Percentiles rank a stretch among this genome's conserved stretches.
Evolutionary conservation across 345 rosid genomes (phyloP).

Genomic region (Mallotus nudiflorus): DNA sequence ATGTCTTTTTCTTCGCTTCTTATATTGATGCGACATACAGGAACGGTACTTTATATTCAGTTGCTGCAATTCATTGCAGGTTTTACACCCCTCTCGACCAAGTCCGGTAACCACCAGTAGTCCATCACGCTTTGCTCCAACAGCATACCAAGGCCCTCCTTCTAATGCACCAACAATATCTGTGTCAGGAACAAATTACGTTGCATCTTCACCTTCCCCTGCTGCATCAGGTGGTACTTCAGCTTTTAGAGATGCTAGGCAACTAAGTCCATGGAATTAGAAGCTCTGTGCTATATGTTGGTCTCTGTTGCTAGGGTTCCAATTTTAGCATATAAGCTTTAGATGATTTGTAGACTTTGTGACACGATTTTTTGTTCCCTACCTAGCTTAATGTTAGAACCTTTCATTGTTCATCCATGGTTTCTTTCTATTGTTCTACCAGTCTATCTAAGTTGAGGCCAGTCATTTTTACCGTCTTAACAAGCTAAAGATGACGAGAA

Average conservation of each 20-base stretch:
- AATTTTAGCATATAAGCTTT: neutral
- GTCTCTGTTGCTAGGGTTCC: neutral
- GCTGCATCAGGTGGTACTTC: conserved; percentile 94
- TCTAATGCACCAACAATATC: conserved; percentile 55
- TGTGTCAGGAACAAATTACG: conserved; percentile 75
- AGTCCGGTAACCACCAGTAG: conserved; percentile 49
- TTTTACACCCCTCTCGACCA: conserved; percentile 54
- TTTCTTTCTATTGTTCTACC: neutral
- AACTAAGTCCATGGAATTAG: conserved; percentile 85
- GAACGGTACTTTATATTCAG: too few species aligned
- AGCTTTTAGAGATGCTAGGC: conserved; percentile 67
- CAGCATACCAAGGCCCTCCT: conserved; percentile 44
- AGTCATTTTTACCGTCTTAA: too few species aligned
- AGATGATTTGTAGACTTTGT: neutral
- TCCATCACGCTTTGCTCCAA: conserved; percentile 74
- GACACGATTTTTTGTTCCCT: neutral
- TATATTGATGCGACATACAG: neutral
- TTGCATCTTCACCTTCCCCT: conserved; percentile 88
- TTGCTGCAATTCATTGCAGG: conserved; percentile 34
- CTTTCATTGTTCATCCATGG: too few species aligned
- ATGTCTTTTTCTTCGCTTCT: neutral
- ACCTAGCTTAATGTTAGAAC: neutral
- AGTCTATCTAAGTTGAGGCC: neutral
- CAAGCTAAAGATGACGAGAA: too few species aligned
- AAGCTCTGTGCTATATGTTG: neutral